phyloP scores from a whole-genome alignment of 805 yeast species.

The Yarrowia alimentaria region DNA sequence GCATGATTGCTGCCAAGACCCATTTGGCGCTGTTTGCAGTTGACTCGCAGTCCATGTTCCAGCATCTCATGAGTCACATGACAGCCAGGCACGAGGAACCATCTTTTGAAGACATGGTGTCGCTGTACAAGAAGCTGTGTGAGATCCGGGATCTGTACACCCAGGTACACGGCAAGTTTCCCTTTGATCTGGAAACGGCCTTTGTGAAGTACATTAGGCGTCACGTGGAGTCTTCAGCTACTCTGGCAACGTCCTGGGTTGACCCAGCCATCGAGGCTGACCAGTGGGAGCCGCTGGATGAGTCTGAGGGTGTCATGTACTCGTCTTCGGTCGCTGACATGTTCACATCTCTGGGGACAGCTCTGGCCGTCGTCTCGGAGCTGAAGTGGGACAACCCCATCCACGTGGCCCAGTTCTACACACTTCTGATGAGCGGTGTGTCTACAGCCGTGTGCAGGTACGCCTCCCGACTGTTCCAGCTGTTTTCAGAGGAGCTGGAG shows the following conservation, averaged over 20 bases:
- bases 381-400: conserved; percentile 65
- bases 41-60: conserved; percentile 41
- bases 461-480: conserved; percentile 34
- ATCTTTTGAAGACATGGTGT: conserved; percentile 55
- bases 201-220: conserved; percentile 50
- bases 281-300: conserved; percentile 52
- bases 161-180: conserved; percentile 43
- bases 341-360: conserved; percentile 59
- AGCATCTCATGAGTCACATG: conserved; percentile 35
- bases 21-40: conserved; percentile 39
- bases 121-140: conserved; percentile 52
- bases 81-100: conserved; percentile 34
- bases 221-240: conserved; percentile 48
- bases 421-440: conserved; percentile 59
- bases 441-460: conserved; percentile 54
- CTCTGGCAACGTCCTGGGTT: conserved; percentile 49
- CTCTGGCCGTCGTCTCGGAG: conserved; percentile 54
- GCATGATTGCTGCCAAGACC: conserved; percentile 40
- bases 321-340: conserved; percentile 68
- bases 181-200: conserved; percentile 55
- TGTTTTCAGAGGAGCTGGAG: conserved; percentile 35
- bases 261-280: conserved; percentile 59
- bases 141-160: conserved; percentile 56
- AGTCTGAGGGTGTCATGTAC: conserved; percentile 39
- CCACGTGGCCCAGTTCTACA: conserved; percentile 62